These are phyloP conservation scores for Cymbopogon flexuosus DNA, from an alignment of 202 grass and related monocot genomes.

Conservation along the genomic window DNA sequence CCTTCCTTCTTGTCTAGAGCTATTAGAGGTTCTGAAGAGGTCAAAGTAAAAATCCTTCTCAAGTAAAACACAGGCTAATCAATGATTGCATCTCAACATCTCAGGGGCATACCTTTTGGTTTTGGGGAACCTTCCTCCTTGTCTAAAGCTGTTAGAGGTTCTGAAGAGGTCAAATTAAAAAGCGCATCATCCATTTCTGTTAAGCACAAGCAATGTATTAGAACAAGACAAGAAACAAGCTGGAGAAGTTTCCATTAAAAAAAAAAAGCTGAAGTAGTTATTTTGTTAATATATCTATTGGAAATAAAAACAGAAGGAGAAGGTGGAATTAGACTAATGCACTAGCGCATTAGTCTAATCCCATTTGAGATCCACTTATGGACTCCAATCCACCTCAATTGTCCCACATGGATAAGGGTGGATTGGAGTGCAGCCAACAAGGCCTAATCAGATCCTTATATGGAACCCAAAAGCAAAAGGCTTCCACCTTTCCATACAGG, in stretches of 20 bases:
- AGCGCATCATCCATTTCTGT: neutral
- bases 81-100: neutral
- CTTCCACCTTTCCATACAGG: neutral
- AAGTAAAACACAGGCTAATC: neutral
- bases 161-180: neutral
- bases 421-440: neutral
- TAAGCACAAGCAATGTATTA: neutral
- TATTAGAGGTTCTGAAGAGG: neutral
- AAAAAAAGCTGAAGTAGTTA: neutral
- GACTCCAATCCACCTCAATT: neutral
- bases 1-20: neutral
- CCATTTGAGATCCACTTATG: neutral
- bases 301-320: neutral
- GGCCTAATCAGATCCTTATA: neutral
- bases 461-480: neutral
- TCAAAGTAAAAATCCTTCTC: neutral
- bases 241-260: too few relatives aligned
- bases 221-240: neutral
- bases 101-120: slow-evolving; percentile 8
- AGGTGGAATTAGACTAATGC: too few relatives aligned
- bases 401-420: neutral
- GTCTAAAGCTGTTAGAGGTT: neutral
- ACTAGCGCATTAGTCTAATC: neutral
- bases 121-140: neutral
- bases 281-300: neutral